Conservation (phyloP, 345 rosid species). For the Kandelia obovata region DNA sequence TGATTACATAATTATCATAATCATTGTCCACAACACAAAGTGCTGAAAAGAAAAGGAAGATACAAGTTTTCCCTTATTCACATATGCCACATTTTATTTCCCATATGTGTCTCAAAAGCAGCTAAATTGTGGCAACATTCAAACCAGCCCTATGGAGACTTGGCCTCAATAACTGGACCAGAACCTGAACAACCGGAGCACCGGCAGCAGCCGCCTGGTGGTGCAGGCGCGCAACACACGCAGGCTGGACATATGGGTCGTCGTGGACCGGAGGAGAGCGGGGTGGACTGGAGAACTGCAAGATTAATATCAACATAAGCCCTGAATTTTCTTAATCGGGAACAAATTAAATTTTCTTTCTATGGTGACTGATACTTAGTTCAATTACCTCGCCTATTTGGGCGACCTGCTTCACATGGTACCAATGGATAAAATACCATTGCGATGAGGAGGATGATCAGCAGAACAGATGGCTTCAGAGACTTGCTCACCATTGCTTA, state of each 20-base stretch:
- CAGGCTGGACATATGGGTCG: conserved; percentile 18
- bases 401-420: conserved; percentile 17
- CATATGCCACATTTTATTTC: no score
- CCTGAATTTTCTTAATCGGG: no score
- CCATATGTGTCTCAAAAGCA: no score
- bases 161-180: background rate
- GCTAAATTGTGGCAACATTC: no score
- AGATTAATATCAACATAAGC: background rate
- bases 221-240: conserved; percentile 26
- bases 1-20: no score
- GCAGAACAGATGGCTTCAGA: conserved; percentile 10
- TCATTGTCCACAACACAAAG: no score
- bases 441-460: conserved; percentile 21
- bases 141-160: background rate
- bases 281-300: background rate
- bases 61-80: no score
- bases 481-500: background rate
- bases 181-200: conserved; percentile 6
- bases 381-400: conserved; percentile 19
- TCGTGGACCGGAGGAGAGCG: no score
- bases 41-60: no score
- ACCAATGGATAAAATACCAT: conserved; percentile 17
- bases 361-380: background rate
- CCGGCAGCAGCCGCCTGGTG: conserved; percentile 28
- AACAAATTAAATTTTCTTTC: background rate